Conservation (phyloP, 148 eudicot genomes). For the Chenopodium album region DNA sequence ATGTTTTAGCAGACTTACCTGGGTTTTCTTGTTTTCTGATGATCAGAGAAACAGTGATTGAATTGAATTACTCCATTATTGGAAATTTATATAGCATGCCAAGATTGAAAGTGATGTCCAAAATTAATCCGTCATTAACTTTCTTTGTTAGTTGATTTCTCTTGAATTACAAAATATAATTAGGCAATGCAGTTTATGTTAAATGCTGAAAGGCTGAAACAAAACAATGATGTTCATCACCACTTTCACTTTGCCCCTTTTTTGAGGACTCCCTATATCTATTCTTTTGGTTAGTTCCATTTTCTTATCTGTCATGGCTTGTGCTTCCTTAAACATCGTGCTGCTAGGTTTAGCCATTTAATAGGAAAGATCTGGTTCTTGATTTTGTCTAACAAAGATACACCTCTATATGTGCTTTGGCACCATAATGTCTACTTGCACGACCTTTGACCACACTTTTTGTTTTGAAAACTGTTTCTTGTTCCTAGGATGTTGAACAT, state of each 20-base stretch:
- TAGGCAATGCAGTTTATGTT: background rate
- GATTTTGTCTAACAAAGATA: background rate
- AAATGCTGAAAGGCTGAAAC: background rate
- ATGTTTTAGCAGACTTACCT: background rate
- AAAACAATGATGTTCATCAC: background rate
- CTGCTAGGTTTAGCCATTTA: background rate
- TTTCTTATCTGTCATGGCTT: background rate
- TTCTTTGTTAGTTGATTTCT: background rate
- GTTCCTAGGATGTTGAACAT: too few species aligned
- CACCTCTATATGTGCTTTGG: background rate
- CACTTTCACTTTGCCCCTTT: background rate
- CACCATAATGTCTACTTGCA: background rate
- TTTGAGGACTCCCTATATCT: background rate
- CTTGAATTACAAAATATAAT: slow-evolving; percentile 1
- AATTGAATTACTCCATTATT: background rate
- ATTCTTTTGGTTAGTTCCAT: background rate
- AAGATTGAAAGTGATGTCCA: background rate
- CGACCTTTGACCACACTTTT: background rate
- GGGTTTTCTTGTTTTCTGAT: background rate
- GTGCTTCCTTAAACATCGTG: background rate
- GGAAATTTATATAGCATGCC: background rate
- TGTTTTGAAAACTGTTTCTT: background rate
- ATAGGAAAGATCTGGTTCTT: background rate
- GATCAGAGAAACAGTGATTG: background rate
- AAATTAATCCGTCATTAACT: background rate